These are phyloP conservation scores for Leishmania martiniquensis DNA, from an alignment of 208 protist species.

Conservation along the genomic window DNA sequence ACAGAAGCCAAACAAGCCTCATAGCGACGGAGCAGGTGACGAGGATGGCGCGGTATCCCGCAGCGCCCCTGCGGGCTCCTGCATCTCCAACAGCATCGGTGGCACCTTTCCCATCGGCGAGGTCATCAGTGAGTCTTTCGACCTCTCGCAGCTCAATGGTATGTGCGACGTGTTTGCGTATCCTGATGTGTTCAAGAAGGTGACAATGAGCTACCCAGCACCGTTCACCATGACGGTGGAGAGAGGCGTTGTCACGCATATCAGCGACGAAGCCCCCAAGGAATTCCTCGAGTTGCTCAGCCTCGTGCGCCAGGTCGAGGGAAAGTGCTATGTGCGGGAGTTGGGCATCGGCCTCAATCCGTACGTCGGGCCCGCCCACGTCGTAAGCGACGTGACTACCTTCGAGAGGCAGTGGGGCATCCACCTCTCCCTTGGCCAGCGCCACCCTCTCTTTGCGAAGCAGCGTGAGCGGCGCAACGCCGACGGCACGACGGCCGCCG, in stretches of 20 bases:
- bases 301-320: slow-evolving; percentile 83
- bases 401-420: slow-evolving; percentile 93
- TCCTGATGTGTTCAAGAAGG: slow-evolving; percentile 74
- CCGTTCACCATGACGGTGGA: slow-evolving; percentile 81
- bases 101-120: slow-evolving; percentile 92
- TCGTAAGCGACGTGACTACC: slow-evolving; percentile 89
- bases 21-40: slow-evolving; percentile 48
- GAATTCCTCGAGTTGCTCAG: slow-evolving; percentile 82
- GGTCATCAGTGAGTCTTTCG: slow-evolving; percentile 89
- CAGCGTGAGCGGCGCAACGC: slow-evolving; percentile 67
- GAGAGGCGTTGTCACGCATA: slow-evolving; percentile 62
- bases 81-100: slow-evolving; percentile 83
- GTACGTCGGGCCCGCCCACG: slow-evolving; percentile 70
- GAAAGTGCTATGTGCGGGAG: slow-evolving; percentile 87
- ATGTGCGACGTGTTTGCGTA: slow-evolving; percentile 85
- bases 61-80: slow-evolving; percentile 39
- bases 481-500: slow-evolving; percentile 54
- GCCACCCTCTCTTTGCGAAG: slow-evolving; percentile 91
- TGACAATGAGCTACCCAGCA: slow-evolving; percentile 62
- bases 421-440: slow-evolving; percentile 87
- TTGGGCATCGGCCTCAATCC: slow-evolving; percentile 91
- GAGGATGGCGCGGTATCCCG: slow-evolving; percentile 32
- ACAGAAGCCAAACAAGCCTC: slow-evolving; percentile 55
- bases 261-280: slow-evolving; percentile 61
- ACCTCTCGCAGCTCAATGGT: slow-evolving; percentile 83